Conservation (phyloP, 2,329 filamentous ascomycete species). For the Pezicula rhizophila region DNA sequence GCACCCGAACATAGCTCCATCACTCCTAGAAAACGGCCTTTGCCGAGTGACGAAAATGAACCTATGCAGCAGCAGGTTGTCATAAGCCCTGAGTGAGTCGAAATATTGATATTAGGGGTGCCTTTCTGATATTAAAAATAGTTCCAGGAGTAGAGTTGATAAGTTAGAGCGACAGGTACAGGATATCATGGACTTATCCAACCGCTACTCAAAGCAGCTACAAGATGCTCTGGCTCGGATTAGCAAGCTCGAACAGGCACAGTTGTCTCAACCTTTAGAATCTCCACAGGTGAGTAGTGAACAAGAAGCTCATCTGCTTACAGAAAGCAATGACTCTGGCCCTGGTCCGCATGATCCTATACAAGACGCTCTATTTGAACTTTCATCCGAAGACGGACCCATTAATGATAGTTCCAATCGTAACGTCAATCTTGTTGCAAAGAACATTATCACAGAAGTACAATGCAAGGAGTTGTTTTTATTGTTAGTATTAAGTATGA, state of each 20-base stretch:
- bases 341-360: no score
- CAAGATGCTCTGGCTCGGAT: neutral
- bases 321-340: neutral
- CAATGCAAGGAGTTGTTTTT: neutral
- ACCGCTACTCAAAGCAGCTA: neutral
- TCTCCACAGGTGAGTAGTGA: neutral
- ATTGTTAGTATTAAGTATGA: neutral
- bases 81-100: no score
- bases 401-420: neutral
- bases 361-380: neutral
- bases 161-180: neutral
- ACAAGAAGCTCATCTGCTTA: neutral
- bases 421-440: neutral
- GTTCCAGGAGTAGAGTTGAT: neutral
- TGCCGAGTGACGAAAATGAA: neutral
- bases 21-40: neutral
- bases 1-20: neutral
- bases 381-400: neutral
- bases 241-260: neutral
- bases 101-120: neutral
- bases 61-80: neutral
- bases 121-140: neutral
- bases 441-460: neutral
- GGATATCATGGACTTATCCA: neutral
- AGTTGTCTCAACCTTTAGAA: neutral